Percentiles rank a stretch among this genome's conserved stretches.
These are phyloP conservation scores for Sordariomycetes sp. DNA, from an alignment of 2,329 filamentous ascomycete genomes.

Conservation along the genomic window DNA sequence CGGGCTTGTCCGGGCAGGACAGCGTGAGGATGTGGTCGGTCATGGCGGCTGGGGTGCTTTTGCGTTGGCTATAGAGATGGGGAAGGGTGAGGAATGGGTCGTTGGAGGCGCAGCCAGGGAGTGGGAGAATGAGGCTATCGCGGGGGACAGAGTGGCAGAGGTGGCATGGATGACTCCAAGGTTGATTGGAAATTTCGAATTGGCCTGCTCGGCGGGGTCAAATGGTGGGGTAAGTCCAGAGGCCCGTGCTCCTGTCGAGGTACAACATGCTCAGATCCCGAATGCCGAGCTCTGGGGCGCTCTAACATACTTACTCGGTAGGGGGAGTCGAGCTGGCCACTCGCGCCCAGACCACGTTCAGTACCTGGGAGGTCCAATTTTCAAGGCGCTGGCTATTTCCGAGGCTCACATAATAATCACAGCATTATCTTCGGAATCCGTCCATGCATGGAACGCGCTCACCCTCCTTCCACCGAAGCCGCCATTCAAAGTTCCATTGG, in stretches of 20 bases:
- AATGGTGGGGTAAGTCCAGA: neutral
- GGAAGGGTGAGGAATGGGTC: neutral
- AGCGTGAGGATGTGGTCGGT: constrained; percentile 65
- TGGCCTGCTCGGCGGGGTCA: neutral
- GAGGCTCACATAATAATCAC: too few species aligned
- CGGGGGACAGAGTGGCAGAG: neutral
- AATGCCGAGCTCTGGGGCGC: neutral
- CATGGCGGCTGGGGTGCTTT: constrained; percentile 18
- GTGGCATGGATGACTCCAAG: neutral
- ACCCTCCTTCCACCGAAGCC: neutral
- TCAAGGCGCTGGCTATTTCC: too few species aligned
- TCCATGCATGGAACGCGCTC: too few species aligned
- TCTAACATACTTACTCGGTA: neutral
- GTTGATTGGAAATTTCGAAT: too few species aligned
- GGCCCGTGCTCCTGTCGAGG: neutral
- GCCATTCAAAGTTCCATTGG: too few species aligned
- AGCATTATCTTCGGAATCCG: too few species aligned
- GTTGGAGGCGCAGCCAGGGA: neutral
- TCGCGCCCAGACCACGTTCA: too few species aligned
- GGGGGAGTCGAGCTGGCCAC: neutral
- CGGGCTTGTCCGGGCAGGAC: constrained; percentile 74
- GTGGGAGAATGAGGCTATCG: neutral
- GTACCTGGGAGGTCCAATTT: too few species aligned
- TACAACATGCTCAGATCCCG: neutral
- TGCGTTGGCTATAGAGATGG: neutral